Conservation (phyloP, 75 land plant species). For the Sequoiadendron giganteum region DNA sequence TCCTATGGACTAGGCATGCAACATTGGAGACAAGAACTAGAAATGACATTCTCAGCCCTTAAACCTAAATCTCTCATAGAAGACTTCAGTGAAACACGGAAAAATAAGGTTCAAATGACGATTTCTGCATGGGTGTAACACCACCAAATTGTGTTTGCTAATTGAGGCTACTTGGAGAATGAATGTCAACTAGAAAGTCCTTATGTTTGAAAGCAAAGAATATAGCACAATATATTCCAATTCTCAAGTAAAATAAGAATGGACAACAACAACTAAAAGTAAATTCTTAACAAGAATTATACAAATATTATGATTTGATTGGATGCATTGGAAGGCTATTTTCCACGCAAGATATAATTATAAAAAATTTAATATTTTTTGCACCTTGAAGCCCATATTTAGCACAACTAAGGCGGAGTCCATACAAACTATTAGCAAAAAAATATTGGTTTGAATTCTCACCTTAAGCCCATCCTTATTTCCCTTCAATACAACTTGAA, state of each 20-base stretch:
- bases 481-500: conserved; percentile 89
- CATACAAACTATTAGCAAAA: background rate
- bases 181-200: background rate
- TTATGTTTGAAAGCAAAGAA: background rate
- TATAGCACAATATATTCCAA: background rate
- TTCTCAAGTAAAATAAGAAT: background rate
- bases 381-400: background rate
- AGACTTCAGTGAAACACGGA: no score
- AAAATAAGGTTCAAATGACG: no score
- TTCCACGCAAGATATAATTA: background rate
- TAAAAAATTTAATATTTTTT: background rate
- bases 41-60: no score
- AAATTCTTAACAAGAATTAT: background rate
- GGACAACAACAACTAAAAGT: background rate
- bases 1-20: no score
- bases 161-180: background rate
- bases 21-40: no score
- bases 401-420: background rate
- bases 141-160: background rate
- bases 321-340: background rate
- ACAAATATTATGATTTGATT: background rate
- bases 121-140: no score
- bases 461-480: conserved; percentile 98
- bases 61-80: no score
- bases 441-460: conserved; percentile 1